Evolutionary conservation across 208 protist genomes (phyloP), one percentile per base, ranked within the genome.

Genomic region (Trypanosoma lewisi): DNA sequence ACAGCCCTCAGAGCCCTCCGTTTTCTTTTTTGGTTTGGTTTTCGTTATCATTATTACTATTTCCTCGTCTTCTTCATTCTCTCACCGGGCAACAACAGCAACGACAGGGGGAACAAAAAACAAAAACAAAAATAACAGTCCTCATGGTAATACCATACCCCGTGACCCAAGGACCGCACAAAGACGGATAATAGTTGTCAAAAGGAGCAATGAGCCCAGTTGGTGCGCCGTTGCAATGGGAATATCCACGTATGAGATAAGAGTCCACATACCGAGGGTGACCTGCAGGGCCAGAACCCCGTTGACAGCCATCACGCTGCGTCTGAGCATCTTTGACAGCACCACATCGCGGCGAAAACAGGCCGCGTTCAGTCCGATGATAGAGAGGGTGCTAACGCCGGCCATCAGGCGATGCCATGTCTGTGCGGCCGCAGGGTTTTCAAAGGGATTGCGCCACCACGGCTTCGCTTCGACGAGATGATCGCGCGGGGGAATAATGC

Each of bases 241-340:
- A 19, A 91, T 85, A 44, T 96, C 89, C 17, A 98, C 96, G 55
- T 87, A 82, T 17, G 83, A 96, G 56, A 97, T 70, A 21, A 98
- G 75, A 2, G 97, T 98, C 71, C 93, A 80, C 41, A 98, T 93
- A 55, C 97, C 97, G 2, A 98, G 75, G 6, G 55, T 51, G 0
- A 98, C 83, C 80, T 98, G 93, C 23, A 81, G 25, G 16, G 88
- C 42, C 47, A 91, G 72, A 19, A 77, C 64, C 16, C 60, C 63
- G 63, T 94, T 91, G 33, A 93, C 86, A 34, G 48, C 50, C 55
- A 79, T 77, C 30, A 96, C 52, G 28, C 76, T 80, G 34, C 75
- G 68, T 28, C 67, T 45, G 8, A 92, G 75, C 12, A 48, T 64
- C 33, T 33, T 70, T 14, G 80, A 75, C 60, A 91, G 73, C 14